These are phyloP conservation scores for Globisporangium viniferum DNA, from an alignment of 352 stramenopile species.

Conservation along the genomic window DNA sequence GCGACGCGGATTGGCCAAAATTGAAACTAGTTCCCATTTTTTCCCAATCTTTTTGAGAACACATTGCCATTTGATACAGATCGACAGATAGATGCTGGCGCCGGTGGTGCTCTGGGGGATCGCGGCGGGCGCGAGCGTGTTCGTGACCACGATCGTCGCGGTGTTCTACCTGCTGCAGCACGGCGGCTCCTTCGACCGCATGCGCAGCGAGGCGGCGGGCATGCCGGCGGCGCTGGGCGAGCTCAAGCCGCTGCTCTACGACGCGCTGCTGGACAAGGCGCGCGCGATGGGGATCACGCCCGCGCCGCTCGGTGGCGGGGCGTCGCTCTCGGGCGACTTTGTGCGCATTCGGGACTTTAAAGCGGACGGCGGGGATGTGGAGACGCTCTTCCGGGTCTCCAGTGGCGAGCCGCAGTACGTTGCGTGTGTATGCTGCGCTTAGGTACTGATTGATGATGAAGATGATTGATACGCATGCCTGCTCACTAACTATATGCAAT, in stretches of 20 bases:
- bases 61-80: not conserved
- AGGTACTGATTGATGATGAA: not conserved
- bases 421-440: not conserved
- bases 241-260: slow-evolving; percentile 83
- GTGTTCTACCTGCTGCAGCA: slow-evolving; percentile 84
- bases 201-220: slow-evolving; percentile 72
- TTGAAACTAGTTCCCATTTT: not conserved
- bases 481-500: not conserved
- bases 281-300: slow-evolving; percentile 32
- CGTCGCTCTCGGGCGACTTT: slow-evolving; percentile 31
- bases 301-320: slow-evolving; percentile 22
- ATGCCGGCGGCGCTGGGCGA: slow-evolving; percentile 55
- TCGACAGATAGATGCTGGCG: slow-evolving; percentile 32
- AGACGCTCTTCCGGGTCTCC: slow-evolving; percentile 45
- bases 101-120: slow-evolving; percentile 68
- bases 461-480: not conserved
- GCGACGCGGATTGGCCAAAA: not conserved
- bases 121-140: slow-evolving; percentile 77
- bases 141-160: slow-evolving; percentile 72
- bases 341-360: slow-evolving; percentile 54
- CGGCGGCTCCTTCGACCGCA: slow-evolving; percentile 87
- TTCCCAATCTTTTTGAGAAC: not conserved
- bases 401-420: slow-evolving; percentile 37
- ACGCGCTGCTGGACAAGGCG: slow-evolving; percentile 73
- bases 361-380: slow-evolving; percentile 17